phyloP scores from a whole-genome alignment of 73 alveolate species.

The Paramecium pentaurelia region DNA sequence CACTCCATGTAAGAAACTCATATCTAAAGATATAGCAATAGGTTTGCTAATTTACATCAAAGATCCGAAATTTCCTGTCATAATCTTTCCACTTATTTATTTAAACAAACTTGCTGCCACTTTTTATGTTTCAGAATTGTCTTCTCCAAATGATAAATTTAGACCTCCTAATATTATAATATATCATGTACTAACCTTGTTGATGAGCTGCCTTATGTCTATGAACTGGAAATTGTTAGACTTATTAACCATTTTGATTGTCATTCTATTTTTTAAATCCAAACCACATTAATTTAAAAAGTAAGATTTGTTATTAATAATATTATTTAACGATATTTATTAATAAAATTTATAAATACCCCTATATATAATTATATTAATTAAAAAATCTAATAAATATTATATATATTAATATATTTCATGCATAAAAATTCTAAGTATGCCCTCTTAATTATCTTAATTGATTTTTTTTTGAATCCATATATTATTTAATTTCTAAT shows the following conservation, averaged over 20 bases:
- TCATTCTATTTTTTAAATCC: neutral
- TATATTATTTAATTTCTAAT: neutral
- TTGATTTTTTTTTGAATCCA: too few species aligned
- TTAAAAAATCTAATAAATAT: neutral
- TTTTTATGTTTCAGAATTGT: neutral
- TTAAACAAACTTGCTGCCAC: neutral
- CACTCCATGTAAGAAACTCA: conserved; percentile 6
- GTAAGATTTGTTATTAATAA: conserved; percentile 3
- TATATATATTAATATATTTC: too few species aligned
- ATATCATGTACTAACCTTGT: neutral
- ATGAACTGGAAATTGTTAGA: neutral
- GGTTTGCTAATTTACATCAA: neutral
- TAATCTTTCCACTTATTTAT: neutral
- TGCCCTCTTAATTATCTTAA: too few species aligned
- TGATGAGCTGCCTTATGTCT: conserved; percentile 18
- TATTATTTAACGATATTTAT: neutral
- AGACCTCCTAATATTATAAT: neutral
- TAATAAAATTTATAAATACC: neutral
- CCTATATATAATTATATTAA: neutral
- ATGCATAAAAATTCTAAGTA: too few species aligned
- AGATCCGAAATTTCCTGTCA: conserved; percentile 11
- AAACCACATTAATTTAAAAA: neutral
- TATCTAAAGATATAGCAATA: neutral
- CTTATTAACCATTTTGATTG: neutral
- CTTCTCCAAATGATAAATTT: neutral